phyloP scores from a whole-genome alignment of 2,329 filamentous ascomycete genomes.

The Aspergillus persii region DNA sequence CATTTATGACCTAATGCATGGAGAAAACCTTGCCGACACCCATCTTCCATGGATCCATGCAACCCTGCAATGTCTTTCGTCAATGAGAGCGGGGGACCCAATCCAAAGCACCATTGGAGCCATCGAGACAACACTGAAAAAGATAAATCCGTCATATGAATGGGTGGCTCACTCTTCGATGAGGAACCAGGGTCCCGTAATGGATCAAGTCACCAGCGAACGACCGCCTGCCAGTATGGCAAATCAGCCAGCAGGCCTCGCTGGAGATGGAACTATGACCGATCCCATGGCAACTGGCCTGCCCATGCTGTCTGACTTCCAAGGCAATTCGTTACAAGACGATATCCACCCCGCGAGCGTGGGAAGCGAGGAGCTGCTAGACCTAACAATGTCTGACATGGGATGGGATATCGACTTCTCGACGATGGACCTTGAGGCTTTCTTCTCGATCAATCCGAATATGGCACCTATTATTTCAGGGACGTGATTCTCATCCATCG shows the following conservation, averaged over 20 bases:
- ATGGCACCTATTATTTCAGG: slow-evolving; percentile 6
- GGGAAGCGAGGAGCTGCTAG: slow-evolving; percentile 33
- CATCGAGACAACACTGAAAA: slow-evolving; percentile 33
- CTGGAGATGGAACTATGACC: not conserved
- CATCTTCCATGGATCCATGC: slow-evolving; percentile 46
- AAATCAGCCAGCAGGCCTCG: not conserved
- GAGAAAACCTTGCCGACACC: slow-evolving; percentile 33
- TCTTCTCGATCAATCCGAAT: slow-evolving; percentile 35
- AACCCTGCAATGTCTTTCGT: slow-evolving; percentile 35
- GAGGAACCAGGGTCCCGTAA: not conserved
- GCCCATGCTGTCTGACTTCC: slow-evolving; percentile 18
- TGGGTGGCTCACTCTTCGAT: slow-evolving; percentile 16
- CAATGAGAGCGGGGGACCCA: slow-evolving; percentile 34
- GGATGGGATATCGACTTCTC: slow-evolving; percentile 42
- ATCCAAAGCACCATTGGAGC: slow-evolving; percentile 29
- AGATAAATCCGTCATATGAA: slow-evolving; percentile 31
- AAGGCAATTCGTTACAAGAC: slow-evolving; percentile 21
- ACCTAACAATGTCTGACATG: slow-evolving; percentile 38
- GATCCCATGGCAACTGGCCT: not conserved
- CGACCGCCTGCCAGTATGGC: not conserved
- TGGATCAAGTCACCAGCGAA: not conserved
- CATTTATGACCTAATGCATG: slow-evolving; percentile 45
- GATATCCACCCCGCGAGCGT: slow-evolving; percentile 23
- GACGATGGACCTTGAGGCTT: slow-evolving; percentile 40
- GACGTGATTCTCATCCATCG: not conserved